Evolutionary conservation across 2,329 filamentous ascomycete species (phyloP).

Genomic region (Coniochaeta prunicola): DNA sequence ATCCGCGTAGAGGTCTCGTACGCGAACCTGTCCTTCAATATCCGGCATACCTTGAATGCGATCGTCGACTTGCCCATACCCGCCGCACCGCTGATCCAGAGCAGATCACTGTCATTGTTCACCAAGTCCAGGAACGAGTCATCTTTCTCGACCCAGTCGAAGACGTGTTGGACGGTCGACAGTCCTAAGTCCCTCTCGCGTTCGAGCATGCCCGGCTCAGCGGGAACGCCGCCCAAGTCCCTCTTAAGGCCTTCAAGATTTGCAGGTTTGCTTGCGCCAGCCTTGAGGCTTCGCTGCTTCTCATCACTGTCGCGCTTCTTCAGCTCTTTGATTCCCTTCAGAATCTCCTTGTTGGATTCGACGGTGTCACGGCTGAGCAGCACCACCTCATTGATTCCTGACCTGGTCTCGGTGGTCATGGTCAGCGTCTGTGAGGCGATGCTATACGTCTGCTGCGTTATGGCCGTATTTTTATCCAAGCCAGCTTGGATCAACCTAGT

Average conservation of each 20-base stretch:
- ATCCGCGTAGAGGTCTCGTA: neutral
- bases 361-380: neutral
- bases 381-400: neutral
- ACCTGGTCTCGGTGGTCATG: neutral
- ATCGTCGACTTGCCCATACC: conserved; percentile 98
- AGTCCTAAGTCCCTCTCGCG: neutral
- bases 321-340: neutral
- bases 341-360: neutral
- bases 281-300: neutral
- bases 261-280: neutral
- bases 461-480: neutral
- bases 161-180: neutral
- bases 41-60: conserved; percentile 92
- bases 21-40: conserved; percentile 45
- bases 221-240: neutral
- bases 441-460: neutral
- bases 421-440: no score
- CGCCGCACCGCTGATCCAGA: conserved; percentile 60
- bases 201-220: neutral
- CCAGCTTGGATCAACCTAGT: neutral
- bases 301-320: neutral
- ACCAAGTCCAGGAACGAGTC: neutral
- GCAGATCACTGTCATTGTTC: neutral
- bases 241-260: conserved; percentile 1
- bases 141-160: neutral